Conservation (phyloP, 164 flowering plant species). For the Vitis labrusca region DNA sequence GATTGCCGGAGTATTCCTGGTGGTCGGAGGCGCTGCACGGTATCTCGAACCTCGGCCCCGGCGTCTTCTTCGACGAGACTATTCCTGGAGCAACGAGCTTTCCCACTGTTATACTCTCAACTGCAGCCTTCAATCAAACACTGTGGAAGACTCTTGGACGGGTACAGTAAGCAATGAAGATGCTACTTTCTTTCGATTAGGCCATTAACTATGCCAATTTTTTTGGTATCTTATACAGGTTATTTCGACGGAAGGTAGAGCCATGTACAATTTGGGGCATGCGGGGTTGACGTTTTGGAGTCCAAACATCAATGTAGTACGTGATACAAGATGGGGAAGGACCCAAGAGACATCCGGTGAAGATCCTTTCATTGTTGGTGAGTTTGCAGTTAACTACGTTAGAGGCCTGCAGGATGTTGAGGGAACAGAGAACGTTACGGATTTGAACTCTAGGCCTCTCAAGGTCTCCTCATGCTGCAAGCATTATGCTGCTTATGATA, state of each 20-base stretch:
- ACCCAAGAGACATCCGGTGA: conserved; percentile 23
- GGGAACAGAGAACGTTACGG: neutral
- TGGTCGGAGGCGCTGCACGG: conserved; percentile 45
- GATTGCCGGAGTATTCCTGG: conserved; percentile 26
- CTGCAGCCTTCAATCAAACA: conserved; percentile 32
- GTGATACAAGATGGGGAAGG: conserved; percentile 31
- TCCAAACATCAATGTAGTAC: conserved; percentile 16
- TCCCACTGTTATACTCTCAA: conserved; percentile 26
- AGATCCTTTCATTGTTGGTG: conserved; percentile 18
- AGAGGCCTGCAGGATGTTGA: conserved; percentile 26
- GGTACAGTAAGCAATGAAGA: conserved; percentile 2
- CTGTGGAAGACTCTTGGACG: conserved; percentile 30
- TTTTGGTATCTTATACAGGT: neutral
- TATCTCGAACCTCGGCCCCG: conserved; percentile 21
- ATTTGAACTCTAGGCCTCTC: conserved; percentile 9
- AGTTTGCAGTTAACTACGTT: conserved; percentile 17
- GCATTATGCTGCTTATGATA: conserved; percentile 27
- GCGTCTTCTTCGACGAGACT: neutral
- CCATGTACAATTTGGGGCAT: conserved; percentile 15
- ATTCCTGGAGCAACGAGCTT: conserved; percentile 37
- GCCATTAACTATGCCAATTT: too few species aligned
- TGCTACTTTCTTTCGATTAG: too few species aligned
- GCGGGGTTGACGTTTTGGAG: conserved; percentile 23
- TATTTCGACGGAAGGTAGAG: conserved; percentile 20
- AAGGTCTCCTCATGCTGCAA: conserved; percentile 31